Percentiles rank a stretch among this genome's conserved stretches.
These are phyloP conservation scores for Pezicula radicicola DNA, from an alignment of 2,329 filamentous ascomycete species.

Conservation along the genomic window DNA sequence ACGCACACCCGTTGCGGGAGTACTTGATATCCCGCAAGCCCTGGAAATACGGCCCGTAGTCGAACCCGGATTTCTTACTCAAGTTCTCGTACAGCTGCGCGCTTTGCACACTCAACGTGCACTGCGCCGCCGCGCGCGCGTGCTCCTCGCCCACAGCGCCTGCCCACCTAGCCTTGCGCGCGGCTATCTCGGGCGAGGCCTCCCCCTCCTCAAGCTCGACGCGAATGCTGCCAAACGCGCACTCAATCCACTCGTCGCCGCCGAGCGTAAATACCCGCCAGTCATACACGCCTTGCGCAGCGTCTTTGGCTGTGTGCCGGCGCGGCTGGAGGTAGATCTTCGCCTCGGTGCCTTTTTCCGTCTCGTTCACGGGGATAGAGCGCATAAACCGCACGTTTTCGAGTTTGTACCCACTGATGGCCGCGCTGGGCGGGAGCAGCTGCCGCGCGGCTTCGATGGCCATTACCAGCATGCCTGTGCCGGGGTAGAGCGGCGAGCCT, in stretches of 20 bases:
- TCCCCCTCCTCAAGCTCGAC: neutral
- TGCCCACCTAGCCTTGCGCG: neutral
- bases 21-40: neutral
- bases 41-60: neutral
- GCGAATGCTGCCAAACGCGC: neutral
- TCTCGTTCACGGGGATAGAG: neutral
- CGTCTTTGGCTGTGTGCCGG: neutral
- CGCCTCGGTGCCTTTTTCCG: neutral
- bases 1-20: neutral
- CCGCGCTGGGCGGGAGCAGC: neutral
- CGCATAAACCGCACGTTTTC: neutral
- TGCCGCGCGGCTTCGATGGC: too few species aligned
- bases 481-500: too few species aligned
- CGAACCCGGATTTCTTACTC: neutral
- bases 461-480: too few species aligned
- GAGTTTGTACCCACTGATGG: neutral
- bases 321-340: neutral
- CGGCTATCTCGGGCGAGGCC: neutral
- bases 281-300: neutral
- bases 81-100: neutral
- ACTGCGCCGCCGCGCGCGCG: neutral
- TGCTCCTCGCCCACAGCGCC: neutral
- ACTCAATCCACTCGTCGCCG: neutral
- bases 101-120: neutral
- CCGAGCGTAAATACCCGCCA: neutral